Percentiles rank a stretch among this genome's conserved stretches.
Conservation (phyloP, 1,139 yeast genomes). For the Hansenula lynferdii region DNA sequence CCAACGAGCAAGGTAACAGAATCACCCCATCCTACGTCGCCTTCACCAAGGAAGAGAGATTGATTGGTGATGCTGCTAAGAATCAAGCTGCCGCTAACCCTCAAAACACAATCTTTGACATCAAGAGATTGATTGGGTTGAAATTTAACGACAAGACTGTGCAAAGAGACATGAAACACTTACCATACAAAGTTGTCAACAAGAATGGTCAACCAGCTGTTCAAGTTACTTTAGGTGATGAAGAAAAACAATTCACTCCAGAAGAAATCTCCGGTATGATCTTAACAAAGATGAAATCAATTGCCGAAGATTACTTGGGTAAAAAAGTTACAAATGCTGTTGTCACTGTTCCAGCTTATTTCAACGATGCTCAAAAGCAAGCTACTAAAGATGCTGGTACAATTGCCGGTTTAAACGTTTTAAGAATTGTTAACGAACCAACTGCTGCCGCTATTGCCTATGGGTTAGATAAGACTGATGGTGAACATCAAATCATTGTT, state of each 20-base stretch:
- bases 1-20: slow-evolving; percentile 99
- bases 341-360: slow-evolving; percentile 97
- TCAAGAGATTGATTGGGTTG: slow-evolving; percentile 98
- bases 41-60: slow-evolving; percentile 96
- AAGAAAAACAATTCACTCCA: slow-evolving; percentile 92
- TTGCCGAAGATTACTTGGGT: slow-evolving; percentile 96
- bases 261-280: slow-evolving; percentile 98
- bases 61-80: slow-evolving; percentile 99
- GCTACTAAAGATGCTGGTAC: slow-evolving; percentile 99
- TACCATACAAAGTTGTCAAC: slow-evolving; percentile 94
- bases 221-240: slow-evolving; percentile 90
- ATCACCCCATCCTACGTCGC: slow-evolving; percentile 99
- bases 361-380: slow-evolving; percentile 98
- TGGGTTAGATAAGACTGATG: slow-evolving; percentile 89
- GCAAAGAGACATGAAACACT: slow-evolving; percentile 93
- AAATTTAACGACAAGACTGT: slow-evolving; percentile 87
- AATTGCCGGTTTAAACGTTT: slow-evolving; percentile 96
- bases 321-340: slow-evolving; percentile 93
- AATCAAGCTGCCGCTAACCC: slow-evolving; percentile 99
- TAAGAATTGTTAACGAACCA: slow-evolving; percentile 98
- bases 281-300: slow-evolving; percentile 97
- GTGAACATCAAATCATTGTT: slow-evolving; percentile 89
- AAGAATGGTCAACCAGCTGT: slow-evolving; percentile 88
- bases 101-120: slow-evolving; percentile 94
- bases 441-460: slow-evolving; percentile 99